Evolutionary conservation across 2,329 filamentous ascomycete species (phyloP), one percentile per base, ranked within the genome.

Genomic region (Xylariaceae sp.): DNA sequence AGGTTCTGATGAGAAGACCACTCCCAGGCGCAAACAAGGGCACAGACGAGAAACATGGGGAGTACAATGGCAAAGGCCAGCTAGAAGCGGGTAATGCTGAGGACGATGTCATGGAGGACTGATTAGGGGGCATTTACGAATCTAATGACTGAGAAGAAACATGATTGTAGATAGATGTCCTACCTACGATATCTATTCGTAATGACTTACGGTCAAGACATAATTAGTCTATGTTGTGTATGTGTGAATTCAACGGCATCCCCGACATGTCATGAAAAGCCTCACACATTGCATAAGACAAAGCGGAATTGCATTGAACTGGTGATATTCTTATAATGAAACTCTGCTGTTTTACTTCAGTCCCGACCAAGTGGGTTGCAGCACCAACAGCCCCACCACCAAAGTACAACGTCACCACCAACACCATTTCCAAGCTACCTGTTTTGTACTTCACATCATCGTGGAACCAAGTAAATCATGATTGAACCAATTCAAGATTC

Each of bases 401-500:
- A 10, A 10, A 29, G n/a, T n/a, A 26, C 23, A 9, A 7, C 32
- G 32, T 37, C 32, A 37, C 32, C 32, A 37, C 32, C 32, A 37
- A 7, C 32, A 37, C 5, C 32, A 37, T 12, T 16, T 14, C 5
- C 7, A 37, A 37, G 32, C 14, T 16, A 37, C 23, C 23, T 4
- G 23, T 37, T 37, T 37, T 12, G 32, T 37, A 37, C 6, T 19
- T 56, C 44, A 48, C 19, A 50, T 54, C 42, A 23, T 10, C 23
- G 32, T 12, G 12, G 32, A 2, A 51, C 19, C n/a, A 52, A 14
- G 23, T 29, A 60, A 55, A 57, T 29, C 56, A 67, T 69, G 65
- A 56, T 45, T 20, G 48, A 56, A 43, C 47, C 50, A 49, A 49
- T 26, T 44, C 56, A 41, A 40, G 46, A 61, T 56, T 57, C 60